Conservation (phyloP, 306 rosid species). For the Medicago ruthenica region DNA sequence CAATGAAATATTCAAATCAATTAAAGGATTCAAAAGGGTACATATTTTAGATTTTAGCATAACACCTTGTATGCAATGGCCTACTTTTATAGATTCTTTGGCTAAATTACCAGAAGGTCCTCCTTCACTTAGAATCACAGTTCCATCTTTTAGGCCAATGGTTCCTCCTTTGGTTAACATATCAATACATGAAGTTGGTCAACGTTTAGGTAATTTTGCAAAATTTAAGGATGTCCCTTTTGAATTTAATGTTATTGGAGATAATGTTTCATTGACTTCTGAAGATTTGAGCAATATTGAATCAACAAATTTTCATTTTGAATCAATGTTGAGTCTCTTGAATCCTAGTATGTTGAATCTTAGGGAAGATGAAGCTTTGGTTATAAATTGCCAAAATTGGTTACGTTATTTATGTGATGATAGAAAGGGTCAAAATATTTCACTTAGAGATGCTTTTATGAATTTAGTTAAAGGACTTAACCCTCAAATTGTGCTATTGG, state of each 20-base stretch:
- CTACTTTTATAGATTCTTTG: conserved; percentile 82
- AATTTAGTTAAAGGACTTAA: conserved; percentile 59
- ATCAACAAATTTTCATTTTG: conserved; percentile 49
- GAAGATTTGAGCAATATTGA: conserved; percentile 39
- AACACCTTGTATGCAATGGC: conserved; percentile 99
- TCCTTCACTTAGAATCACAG: conserved; percentile 77
- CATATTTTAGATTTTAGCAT: conserved; percentile 88
- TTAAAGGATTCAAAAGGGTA: conserved; percentile 64
- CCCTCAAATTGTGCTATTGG: conserved; percentile 74
- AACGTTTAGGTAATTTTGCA: conserved; percentile 76
- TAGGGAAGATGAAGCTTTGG: conserved; percentile 82
- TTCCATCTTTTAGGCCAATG: conserved; percentile 70
- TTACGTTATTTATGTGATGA: conserved; percentile 68
- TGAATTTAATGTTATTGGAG: conserved; percentile 68
- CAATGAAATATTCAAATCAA: conserved; percentile 72
- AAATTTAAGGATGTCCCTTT: conserved; percentile 74
- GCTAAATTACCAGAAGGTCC: conserved; percentile 85
- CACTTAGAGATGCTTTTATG: conserved; percentile 66
- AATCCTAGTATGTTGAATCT: conserved; percentile 65
- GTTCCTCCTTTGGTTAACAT: conserved; percentile 84
- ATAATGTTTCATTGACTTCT: conserved; percentile 31
- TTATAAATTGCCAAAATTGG: conserved; percentile 88
- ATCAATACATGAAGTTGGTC: conserved; percentile 76
- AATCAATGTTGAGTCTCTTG: conserved; percentile 58
- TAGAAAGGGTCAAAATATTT: conserved; percentile 40